Evolutionary conservation across 495 filamentous ascomycete genomes (phyloP).

Genomic region (Podospora conica): DNA sequence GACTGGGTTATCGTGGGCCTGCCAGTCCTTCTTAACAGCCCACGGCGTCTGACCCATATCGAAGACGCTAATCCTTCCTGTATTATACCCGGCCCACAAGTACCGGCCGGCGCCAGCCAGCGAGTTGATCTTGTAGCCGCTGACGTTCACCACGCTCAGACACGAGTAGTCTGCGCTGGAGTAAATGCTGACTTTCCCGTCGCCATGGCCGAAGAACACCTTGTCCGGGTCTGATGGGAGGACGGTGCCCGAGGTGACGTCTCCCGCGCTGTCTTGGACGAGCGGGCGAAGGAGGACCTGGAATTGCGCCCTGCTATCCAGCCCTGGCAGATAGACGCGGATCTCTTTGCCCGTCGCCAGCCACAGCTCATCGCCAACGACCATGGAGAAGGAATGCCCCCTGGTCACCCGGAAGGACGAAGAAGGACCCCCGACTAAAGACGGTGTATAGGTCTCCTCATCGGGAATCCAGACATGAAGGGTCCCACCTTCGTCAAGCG

Average conservation of each 20-base stretch:
- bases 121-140: constrained; percentile 91
- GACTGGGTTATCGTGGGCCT: constrained; percentile 78
- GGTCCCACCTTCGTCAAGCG: constrained; percentile 82
- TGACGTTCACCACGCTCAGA: constrained; percentile 71
- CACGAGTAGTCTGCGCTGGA: constrained; percentile 69
- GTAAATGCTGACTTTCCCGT: constrained; percentile 92
- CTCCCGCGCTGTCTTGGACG: constrained; percentile 59
- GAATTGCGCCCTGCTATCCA: constrained; percentile 59
- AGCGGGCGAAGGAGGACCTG: constrained; percentile 66
- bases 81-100: constrained; percentile 93
- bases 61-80: constrained; percentile 92
- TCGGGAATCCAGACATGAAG: constrained; percentile 84
- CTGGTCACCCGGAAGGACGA: constrained; percentile 65
- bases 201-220: constrained; percentile 84
- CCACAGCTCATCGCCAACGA: constrained; percentile 76
- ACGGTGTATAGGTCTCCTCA: constrained; percentile 60
- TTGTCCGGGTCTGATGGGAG: constrained; percentile 68
- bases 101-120: constrained; percentile 75
- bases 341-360: constrained; percentile 83
- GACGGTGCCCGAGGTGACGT: constrained; percentile 80
- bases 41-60: constrained; percentile 77
- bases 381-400: constrained; percentile 82
- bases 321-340: constrained; percentile 69
- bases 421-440: constrained; percentile 57
- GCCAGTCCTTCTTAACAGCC: constrained; percentile 90